Evolutionary conservation across 106 monocot genomes (phyloP), one percentile per base, ranked within the genome.

Genomic region (Chionographis japonica): DNA sequence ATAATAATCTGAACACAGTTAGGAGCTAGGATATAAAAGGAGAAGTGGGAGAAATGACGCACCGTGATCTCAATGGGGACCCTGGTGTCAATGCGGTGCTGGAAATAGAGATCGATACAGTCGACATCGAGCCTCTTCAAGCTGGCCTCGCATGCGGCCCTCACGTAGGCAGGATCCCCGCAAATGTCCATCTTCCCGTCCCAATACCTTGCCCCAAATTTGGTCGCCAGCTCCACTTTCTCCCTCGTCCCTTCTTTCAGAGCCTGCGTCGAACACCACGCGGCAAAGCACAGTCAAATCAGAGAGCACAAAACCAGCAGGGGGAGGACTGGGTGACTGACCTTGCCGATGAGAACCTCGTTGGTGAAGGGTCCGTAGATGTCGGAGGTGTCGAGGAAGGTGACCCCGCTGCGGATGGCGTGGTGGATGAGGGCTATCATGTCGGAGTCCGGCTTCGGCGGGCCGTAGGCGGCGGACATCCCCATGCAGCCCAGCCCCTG

Each of bases 401-500:
- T 83, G 61, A 87, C 69, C 74, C 87, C 83, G 46, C 70, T 61
- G 46, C 40, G 38, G 57, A 80, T 16, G 54, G 79, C 87, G 61
- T 80, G 69, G 69, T 43, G 86, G 59, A 87, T 67, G 40, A 87
- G 83, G 52, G 62, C 60, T 68, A 87, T 79, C 86, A 87, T 83
- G 52, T 79, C 79, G 57, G 86, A 9, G 20, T 83, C 86, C 49
- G 86, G 86, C 67, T 83, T 86, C 3, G 86, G 73, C 4, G 82
- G 73, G 27, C 83, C 87, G 63, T 80, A 87, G 72, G 75, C 69
- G 61, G 78, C 62, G 3, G 83, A 87, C 83, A 87, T 87, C 41
- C 87, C 87, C 87, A 87, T 83, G 76, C 83, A 87, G 8, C 87
- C 83, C 2, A 87, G 63, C 20, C 83, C 83, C 38, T 77, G 83